phyloP scores from a whole-genome alignment of 1,284 basidiomycete genomes.

The Ceratobasidium sp. region DNA sequence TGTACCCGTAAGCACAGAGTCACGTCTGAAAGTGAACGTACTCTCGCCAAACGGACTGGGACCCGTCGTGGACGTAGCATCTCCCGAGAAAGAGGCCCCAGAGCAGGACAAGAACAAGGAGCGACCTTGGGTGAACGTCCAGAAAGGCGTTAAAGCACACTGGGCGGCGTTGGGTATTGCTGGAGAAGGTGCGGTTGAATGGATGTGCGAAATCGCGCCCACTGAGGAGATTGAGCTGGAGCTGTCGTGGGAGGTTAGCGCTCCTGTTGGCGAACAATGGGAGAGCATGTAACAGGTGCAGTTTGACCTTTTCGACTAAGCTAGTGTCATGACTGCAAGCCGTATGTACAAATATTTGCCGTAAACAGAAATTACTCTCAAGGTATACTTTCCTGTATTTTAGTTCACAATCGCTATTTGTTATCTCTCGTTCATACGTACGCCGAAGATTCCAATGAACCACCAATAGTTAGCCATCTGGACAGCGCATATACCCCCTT shows the following conservation, averaged over 20 bases:
- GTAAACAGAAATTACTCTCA: too few relatives aligned
- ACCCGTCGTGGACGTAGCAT: slow-evolving; percentile 3
- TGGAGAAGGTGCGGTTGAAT: slow-evolving; percentile 51
- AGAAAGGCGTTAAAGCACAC: slow-evolving; percentile 44
- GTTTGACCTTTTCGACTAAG: too few relatives aligned
- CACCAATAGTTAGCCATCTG: too few relatives aligned
- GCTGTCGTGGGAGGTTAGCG: slow-evolving; percentile 50
- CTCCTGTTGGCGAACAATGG: slow-evolving; percentile 49
- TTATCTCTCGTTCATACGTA: too few relatives aligned
- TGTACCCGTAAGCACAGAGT: slow-evolving; percentile 51
- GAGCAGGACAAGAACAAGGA: slow-evolving; percentile 17
- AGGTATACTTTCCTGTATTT: too few relatives aligned
- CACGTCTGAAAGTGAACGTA: slow-evolving; percentile 51
- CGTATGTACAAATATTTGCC: too few relatives aligned
- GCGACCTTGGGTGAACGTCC: slow-evolving; percentile 10
- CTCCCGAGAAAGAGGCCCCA: not conserved
- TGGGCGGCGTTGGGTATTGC: slow-evolving; percentile 45
- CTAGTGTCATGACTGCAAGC: too few relatives aligned
- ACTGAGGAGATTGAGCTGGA: slow-evolving; percentile 47
- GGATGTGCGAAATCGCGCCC: slow-evolving; percentile 48
- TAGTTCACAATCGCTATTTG: too few relatives aligned
- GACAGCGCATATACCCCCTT: too few relatives aligned
- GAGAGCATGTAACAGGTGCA: slow-evolving; percentile 4
- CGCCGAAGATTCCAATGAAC: too few relatives aligned
- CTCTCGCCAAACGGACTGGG: slow-evolving; percentile 48